Evolutionary conservation across 345 rosid genomes (phyloP).

Genomic region (Eucalyptus polybractea): DNA sequence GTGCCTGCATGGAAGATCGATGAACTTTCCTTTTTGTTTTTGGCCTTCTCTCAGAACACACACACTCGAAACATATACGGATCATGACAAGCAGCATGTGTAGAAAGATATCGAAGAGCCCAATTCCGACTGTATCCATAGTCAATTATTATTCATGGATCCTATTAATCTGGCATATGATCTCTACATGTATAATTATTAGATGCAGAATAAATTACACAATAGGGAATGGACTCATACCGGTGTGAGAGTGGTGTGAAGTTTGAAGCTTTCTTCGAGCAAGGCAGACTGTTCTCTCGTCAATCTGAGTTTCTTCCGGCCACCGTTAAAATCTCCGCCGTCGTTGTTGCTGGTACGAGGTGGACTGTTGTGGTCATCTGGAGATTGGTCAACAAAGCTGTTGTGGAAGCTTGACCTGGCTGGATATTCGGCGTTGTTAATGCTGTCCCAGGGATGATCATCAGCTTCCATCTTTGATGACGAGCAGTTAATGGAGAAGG

Average conservation of each 20-base stretch:
- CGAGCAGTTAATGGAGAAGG: background rate
- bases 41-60: background rate
- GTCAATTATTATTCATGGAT: background rate
- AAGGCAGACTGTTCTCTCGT: constrained; percentile 17
- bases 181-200: background rate
- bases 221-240: background rate
- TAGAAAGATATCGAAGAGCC: background rate
- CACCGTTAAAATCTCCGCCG: background rate
- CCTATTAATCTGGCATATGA: background rate
- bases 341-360: background rate
- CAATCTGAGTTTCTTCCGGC: constrained; percentile 34
- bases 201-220: background rate
- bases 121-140: background rate
- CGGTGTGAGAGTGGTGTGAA: constrained; percentile 20
- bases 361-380: background rate
- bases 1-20: constrained; percentile 4
- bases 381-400: background rate
- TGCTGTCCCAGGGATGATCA: background rate
- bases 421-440: background rate
- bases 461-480: background rate
- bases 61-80: background rate
- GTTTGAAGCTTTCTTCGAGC: constrained; percentile 31
- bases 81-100: background rate
- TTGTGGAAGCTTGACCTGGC: background rate
- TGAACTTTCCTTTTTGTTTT: background rate